Evolutionary conservation across 1,284 basidiomycete genomes (phyloP).

Genomic region (Ceratobasidium sp.): DNA sequence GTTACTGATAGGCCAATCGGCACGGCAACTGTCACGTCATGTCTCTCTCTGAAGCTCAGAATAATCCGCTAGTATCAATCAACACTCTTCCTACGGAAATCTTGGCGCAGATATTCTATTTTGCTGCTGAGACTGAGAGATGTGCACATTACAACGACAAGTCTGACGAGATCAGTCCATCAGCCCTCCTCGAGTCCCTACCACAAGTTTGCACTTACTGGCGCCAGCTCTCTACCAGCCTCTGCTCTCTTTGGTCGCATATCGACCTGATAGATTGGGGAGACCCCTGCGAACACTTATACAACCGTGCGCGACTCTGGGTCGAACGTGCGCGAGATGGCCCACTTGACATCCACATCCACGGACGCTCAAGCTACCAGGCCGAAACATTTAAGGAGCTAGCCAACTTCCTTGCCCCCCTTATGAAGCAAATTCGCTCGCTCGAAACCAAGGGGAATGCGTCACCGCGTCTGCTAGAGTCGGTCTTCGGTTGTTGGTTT

Average conservation of each 20-base stretch:
- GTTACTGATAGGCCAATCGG: too few relatives aligned
- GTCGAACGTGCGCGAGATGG: not conserved
- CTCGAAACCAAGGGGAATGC: not conserved
- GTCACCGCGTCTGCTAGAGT: not conserved
- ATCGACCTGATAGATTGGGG: not conserved
- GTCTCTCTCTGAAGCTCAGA: too few relatives aligned
- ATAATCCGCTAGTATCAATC: too few relatives aligned
- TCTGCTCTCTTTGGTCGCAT: conserved; percentile 5
- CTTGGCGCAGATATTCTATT: conserved; percentile 4
- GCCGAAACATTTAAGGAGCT: not conserved
- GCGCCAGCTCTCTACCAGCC: not conserved
- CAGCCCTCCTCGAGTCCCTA: not conserved
- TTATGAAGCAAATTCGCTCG: not conserved
- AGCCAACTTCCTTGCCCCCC: not conserved
- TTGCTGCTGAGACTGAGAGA: not conserved
- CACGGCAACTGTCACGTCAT: too few relatives aligned
- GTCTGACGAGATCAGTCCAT: not conserved
- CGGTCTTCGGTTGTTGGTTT: not conserved
- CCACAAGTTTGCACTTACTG: conserved; percentile 8
- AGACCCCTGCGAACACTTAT: not conserved
- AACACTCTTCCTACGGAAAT: conserved; percentile 8
- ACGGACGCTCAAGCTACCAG: too few relatives aligned
- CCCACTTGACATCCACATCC: not conserved
- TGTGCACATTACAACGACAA: not conserved
- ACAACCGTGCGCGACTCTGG: not conserved